Base-by-base conservation (phyloP, 768 basidiomycete species). In the Pleurotus giganteus region DNA sequence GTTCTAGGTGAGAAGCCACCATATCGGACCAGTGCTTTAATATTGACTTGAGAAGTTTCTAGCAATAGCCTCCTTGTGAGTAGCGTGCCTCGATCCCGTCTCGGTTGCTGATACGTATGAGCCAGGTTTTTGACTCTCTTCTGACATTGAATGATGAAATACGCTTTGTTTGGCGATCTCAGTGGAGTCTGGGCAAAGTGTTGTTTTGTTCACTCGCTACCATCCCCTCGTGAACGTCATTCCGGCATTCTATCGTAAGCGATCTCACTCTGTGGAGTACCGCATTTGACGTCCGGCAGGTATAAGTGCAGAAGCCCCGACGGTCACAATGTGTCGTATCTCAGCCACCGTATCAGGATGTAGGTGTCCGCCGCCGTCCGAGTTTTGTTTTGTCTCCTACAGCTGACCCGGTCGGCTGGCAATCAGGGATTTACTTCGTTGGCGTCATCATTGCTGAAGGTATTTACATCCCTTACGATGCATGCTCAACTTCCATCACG, bases 91-190 rank as follows among this genome's bases (percentile, higher is more conserved):
- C n/a, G n/a, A n/a, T n/a, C n/a, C n/a, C n/a, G n/a, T n/a, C n/a
- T n/a, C n/a, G n/a, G n/a, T n/a, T n/a, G 3, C 34, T 11, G n/a
- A 36, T n/a, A 9, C 34, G 34, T 36, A 11, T n/a, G 34, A 36
- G 34, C n/a, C 34, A 41, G 39, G 12, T 79, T 4, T 79, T 76
- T 55, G 74, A 80, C 57, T 74, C 78, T 50, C 19, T 70, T 21
- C 55, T 79, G 29, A 70, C 75, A 2, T 65, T 79, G 19, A 56
- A 60, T 4, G 71, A 76, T 32, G 78, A 79, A 58, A 65, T 78
- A 24, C 55, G 64, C 31, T 66, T 71, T 45, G 66, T 79, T n/a
- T 80, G 77, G 75, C 61, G 55, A 15, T 72, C 76, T 0, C 69
- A 65, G 45, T 59, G 59, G 50, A 72, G 71, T 0, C 63, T 69